Evolutionary conservation across 805 yeast genomes (phyloP).

Genomic region (Cyberlindnera petersonii): DNA sequence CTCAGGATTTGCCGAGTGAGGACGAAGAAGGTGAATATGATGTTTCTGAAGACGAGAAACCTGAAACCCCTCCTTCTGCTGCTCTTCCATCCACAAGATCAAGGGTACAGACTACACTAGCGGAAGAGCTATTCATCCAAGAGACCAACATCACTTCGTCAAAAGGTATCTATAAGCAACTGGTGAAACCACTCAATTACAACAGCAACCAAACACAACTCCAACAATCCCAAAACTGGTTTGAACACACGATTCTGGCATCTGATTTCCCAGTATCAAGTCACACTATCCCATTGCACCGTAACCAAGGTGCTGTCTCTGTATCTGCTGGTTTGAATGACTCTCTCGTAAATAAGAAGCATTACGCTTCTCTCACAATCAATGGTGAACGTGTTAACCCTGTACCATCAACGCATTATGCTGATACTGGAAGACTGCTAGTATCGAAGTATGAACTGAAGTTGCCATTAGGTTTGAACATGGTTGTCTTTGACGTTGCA

Average conservation of each 20-base stretch:
- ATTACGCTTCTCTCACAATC: slow-evolving; percentile 35
- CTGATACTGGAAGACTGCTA: slow-evolving; percentile 27
- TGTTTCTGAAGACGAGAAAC: too few species aligned
- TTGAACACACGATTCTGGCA: slow-evolving; percentile 37
- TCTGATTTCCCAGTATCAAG: slow-evolving; percentile 33
- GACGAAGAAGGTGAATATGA: slow-evolving; percentile 9
- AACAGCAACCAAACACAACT: slow-evolving; percentile 10
- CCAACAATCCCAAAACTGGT: slow-evolving; percentile 30
- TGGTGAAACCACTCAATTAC: slow-evolving; percentile 21
- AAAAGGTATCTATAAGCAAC: slow-evolving; percentile 28
- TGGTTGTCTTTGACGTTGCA: slow-evolving; percentile 37
- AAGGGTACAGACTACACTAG: slow-evolving; percentile 8
- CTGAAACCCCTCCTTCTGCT: slow-evolving; percentile 1
- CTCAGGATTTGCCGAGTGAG: slow-evolving; percentile 7
- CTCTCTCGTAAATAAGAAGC: slow-evolving; percentile 35
- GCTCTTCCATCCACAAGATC: slow-evolving; percentile 13
- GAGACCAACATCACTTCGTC: slow-evolving; percentile 31
- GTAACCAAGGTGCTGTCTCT: slow-evolving; percentile 43
- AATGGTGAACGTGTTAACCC: slow-evolving; percentile 44
- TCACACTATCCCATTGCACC: slow-evolving; percentile 44
- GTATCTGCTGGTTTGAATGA: slow-evolving; percentile 42
- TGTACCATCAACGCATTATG: slow-evolving; percentile 39
- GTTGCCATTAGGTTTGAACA: slow-evolving; percentile 43
- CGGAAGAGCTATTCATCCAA: slow-evolving; percentile 25
- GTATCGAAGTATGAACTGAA: slow-evolving; percentile 41